These are phyloP conservation scores for Candida sphagnicola DNA, from an alignment of 805 yeast species.

Conservation along the genomic window DNA sequence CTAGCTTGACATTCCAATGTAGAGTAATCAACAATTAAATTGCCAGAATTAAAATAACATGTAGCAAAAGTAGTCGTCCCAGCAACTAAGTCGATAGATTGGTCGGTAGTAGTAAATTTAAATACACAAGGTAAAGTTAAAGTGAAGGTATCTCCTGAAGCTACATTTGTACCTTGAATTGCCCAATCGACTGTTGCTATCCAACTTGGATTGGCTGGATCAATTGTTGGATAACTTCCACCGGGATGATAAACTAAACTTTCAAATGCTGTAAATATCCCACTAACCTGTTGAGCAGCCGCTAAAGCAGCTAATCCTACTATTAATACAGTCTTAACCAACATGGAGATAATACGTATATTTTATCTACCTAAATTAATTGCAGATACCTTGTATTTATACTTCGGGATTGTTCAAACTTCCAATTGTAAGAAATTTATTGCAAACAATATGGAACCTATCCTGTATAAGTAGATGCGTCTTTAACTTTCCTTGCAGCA, in stretches of 20 bases:
- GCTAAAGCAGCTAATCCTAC: background rate
- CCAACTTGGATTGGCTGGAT: conserved; percentile 8
- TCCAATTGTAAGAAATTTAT: too few species aligned
- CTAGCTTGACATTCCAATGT: conserved; percentile 16
- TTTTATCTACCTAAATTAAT: too few species aligned
- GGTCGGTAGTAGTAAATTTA: conserved; percentile 9
- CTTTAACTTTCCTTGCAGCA: too few species aligned
- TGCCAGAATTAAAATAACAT: conserved; percentile 18
- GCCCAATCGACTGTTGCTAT: conserved; percentile 11
- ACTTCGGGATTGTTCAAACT: too few species aligned
- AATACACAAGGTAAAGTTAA: conserved; percentile 17
- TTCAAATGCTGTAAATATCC: background rate
- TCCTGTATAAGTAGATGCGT: too few species aligned
- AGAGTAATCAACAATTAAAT: conserved; percentile 13
- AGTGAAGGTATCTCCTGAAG: conserved; percentile 16
- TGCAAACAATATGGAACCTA: too few species aligned
- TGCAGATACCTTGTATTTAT: too few species aligned
- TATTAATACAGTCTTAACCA: too few species aligned
- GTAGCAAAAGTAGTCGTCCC: conserved; percentile 16
- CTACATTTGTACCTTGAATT: conserved; percentile 7
- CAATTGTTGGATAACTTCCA: background rate
- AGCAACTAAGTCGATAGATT: conserved; percentile 10
- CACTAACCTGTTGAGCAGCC: background rate
- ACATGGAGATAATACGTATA: too few species aligned
- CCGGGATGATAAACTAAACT: background rate